Percentiles rank a stretch among this genome's conserved stretches.
Evolutionary conservation across 1,139 yeast genomes (phyloP).

Genomic region (Blastobotrys aristatus): DNA sequence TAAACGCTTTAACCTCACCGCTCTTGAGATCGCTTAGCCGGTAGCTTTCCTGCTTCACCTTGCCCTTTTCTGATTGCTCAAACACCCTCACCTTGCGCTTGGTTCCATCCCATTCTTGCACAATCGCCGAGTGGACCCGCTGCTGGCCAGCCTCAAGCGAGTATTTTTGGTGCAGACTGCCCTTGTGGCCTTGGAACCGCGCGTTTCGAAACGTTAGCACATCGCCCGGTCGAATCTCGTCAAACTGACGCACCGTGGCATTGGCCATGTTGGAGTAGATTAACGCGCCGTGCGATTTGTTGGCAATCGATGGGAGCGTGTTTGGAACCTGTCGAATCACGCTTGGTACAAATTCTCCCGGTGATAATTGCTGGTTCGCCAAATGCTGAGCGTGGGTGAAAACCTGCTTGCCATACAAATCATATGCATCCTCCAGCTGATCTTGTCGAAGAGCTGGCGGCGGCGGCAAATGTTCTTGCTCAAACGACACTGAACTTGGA

Average conservation of each 20-base stretch:
- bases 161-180: conserved; percentile 46
- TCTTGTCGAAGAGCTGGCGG: conserved; percentile 46
- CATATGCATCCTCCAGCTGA: conserved; percentile 48
- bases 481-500: conserved; percentile 51
- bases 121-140: conserved; percentile 37
- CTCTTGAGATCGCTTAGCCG: conserved; percentile 65
- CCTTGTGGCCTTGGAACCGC: conserved; percentile 63
- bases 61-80: conserved; percentile 44
- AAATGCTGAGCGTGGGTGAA: conserved; percentile 26
- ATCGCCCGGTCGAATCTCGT: conserved; percentile 78
- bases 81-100: conserved; percentile 74
- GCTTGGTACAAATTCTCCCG: conserved; percentile 31
- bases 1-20: conserved; percentile 75
- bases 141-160: conserved; percentile 46
- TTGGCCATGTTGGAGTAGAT: conserved; percentile 60
- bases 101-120: conserved; percentile 66
- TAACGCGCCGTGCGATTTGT: conserved; percentile 66
- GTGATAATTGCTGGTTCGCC: conserved; percentile 21
- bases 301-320: conserved; percentile 56
- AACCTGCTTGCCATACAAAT: conserved; percentile 35
- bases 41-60: conserved; percentile 56
- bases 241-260: conserved; percentile 52
- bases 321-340: conserved; percentile 36
- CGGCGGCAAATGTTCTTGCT: conserved; percentile 42
- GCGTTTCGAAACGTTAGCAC: conserved; percentile 71